phyloP scores from a whole-genome alignment of 2,329 filamentous ascomycete species.

The Aspergillus chevalieri region DNA sequence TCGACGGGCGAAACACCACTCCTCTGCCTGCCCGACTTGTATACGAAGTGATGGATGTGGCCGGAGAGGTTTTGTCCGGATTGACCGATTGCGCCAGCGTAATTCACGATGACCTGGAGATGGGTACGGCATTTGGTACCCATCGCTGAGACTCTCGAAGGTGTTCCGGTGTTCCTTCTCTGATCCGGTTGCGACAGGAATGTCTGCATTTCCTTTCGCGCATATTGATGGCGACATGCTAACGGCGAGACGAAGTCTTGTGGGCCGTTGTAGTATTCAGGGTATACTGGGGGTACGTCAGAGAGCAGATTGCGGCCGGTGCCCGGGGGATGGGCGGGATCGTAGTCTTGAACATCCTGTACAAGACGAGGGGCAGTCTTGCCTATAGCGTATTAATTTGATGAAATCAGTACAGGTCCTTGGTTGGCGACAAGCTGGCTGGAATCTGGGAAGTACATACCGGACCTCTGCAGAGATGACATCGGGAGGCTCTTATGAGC shows the following conservation, averaged over 20 bases:
- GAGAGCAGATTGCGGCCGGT: slow-evolving; percentile 52
- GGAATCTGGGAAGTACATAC: slow-evolving; percentile 16
- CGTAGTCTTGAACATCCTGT: slow-evolving; percentile 41
- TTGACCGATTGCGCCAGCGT: slow-evolving; percentile 35
- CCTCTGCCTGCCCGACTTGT: slow-evolving; percentile 29
- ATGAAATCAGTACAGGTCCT: background rate
- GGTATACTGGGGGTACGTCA: slow-evolving; percentile 51
- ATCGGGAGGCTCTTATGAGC: slow-evolving; percentile 20
- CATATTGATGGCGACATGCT: slow-evolving; percentile 56
- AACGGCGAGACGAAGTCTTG: slow-evolving; percentile 30
- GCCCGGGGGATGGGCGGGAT: slow-evolving; percentile 36
- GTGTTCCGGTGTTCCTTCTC: slow-evolving; percentile 36
- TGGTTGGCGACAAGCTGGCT: background rate
- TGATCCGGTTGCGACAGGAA: slow-evolving; percentile 38
- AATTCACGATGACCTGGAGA: slow-evolving; percentile 53
- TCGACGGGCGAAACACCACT: slow-evolving; percentile 17
- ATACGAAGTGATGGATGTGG: slow-evolving; percentile 59
- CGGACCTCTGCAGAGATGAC: slow-evolving; percentile 27
- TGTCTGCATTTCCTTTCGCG: slow-evolving; percentile 52
- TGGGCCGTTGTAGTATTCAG: slow-evolving; percentile 28
- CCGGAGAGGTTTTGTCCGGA: slow-evolving; percentile 45
- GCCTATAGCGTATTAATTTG: slow-evolving; percentile 29
- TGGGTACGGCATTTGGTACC: slow-evolving; percentile 59
- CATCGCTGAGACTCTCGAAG: slow-evolving; percentile 54
- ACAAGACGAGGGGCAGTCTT: slow-evolving; percentile 48